Percentiles rank a stretch among this genome's conserved stretches.
These are phyloP conservation scores for Ustilago bromivora DNA, from an alignment of 1,284 basidiomycete species.

Conservation along the genomic window DNA sequence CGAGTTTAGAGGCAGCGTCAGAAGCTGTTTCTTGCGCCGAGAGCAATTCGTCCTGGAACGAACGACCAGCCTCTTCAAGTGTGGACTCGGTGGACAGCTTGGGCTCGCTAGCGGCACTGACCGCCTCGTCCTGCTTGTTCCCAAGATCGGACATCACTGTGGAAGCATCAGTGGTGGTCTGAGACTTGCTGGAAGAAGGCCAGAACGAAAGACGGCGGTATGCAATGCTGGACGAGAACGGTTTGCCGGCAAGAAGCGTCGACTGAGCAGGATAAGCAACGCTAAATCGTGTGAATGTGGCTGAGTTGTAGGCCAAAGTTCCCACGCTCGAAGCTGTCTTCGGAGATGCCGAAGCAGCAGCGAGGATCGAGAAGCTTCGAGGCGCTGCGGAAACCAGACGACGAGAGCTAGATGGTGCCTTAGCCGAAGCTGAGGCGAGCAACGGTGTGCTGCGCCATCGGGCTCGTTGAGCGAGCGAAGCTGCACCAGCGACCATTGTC, in stretches of 20 bases:
- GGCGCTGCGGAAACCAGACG: neutral
- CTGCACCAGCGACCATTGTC: conserved; percentile 28
- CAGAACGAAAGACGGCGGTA: conserved; percentile 28
- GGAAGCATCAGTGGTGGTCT: conserved; percentile 2
- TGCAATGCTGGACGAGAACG: conserved; percentile 28
- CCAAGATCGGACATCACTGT: conserved; percentile 17
- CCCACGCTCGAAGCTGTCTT: conserved; percentile 10
- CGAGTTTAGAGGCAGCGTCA: conserved; percentile 26
- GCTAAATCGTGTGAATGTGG: conserved; percentile 21
- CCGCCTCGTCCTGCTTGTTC: conserved; percentile 16
- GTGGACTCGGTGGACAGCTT: conserved; percentile 12
- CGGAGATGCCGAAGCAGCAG: conserved; percentile 8
- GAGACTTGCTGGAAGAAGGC: conserved; percentile 16
- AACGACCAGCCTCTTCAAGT: conserved; percentile 14
- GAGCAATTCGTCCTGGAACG: conserved; percentile 16
- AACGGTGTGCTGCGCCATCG: conserved; percentile 26
- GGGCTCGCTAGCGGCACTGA: conserved; percentile 12
- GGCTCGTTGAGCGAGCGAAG: conserved; percentile 30
- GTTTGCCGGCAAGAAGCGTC: conserved; percentile 25
- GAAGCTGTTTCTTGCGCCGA: conserved; percentile 18
- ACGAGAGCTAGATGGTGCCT: neutral
- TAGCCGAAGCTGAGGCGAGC: conserved; percentile 16
- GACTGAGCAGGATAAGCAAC: conserved; percentile 22
- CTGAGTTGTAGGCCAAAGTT: conserved; percentile 23
- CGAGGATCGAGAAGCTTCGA: conserved; percentile 9